phyloP scores from a whole-genome alignment of 768 basidiomycete species.

The Leccinum subgranulosum region DNA sequence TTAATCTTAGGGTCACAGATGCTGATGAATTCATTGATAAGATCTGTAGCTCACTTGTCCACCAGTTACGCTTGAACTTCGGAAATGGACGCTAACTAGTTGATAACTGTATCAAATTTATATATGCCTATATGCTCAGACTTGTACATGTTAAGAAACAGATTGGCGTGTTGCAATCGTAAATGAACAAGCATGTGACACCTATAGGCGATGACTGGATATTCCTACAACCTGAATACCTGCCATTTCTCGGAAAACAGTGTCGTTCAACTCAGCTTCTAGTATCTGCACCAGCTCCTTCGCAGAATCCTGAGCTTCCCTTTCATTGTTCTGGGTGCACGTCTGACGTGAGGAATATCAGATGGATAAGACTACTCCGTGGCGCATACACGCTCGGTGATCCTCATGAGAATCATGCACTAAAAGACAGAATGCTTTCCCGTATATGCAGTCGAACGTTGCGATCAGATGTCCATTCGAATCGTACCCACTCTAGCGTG shows the following conservation, averaged over 20 bases:
- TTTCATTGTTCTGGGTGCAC: neutral
- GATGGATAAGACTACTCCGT: neutral
- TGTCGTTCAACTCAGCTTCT: neutral
- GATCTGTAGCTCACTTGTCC: neutral
- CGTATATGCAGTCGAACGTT: slow-evolving; percentile 82
- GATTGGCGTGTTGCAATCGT: too few relatives aligned
- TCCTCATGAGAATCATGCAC: slow-evolving; percentile 50
- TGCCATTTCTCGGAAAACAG: neutral
- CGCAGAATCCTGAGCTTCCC: neutral
- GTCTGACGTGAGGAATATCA: neutral
- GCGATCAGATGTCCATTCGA: slow-evolving; percentile 84
- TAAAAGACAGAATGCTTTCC: slow-evolving; percentile 82
- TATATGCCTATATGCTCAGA: too few relatives aligned
- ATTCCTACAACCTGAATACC: too few relatives aligned
- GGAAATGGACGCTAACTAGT: neutral
- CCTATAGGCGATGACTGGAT: too few relatives aligned
- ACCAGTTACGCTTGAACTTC: neutral
- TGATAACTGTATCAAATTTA: neutral
- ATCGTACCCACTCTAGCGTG: slow-evolving; percentile 66
- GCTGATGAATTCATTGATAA: neutral
- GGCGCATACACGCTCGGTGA: neutral
- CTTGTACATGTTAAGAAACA: too few relatives aligned
- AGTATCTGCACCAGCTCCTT: neutral
- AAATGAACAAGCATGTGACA: too few relatives aligned
- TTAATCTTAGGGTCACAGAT: neutral